Percentiles rank a stretch among this genome's conserved stretches.
These are phyloP conservation scores for Ascochyta koolunga DNA, from an alignment of 2,329 filamentous ascomycete genomes.

Conservation along the genomic window DNA sequence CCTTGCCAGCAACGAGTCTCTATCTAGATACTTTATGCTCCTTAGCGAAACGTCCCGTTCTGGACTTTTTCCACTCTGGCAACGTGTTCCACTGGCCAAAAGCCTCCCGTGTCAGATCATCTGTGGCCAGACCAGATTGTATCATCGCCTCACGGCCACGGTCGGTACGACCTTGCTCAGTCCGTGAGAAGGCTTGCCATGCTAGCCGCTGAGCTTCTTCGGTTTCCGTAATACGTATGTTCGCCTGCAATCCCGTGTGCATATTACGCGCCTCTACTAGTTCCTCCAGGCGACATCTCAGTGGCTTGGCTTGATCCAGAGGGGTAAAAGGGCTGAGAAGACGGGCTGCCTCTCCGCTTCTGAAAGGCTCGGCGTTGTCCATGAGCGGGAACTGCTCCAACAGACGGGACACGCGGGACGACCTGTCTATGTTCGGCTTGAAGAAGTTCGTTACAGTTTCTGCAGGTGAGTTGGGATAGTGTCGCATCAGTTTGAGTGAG, in stretches of 20 bases:
- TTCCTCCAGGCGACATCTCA: neutral
- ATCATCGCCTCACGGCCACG: constrained; percentile 25
- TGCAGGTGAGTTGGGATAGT: constrained; percentile 20
- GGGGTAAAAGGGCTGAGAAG: neutral
- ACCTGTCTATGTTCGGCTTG: constrained; percentile 26
- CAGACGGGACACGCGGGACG: constrained; percentile 19
- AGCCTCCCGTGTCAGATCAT: constrained; percentile 21
- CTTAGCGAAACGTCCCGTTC: constrained; percentile 21
- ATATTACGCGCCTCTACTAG: neutral
- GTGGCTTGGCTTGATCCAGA: neutral
- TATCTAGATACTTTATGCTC: neutral
- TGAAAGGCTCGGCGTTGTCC: neutral
- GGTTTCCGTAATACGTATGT: constrained; percentile 20
- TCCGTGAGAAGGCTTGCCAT: constrained; percentile 23
- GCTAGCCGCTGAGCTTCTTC: constrained; percentile 19
- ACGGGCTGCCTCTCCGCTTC: neutral
- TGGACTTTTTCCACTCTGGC: constrained; percentile 30
- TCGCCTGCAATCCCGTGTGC: constrained; percentile 10
- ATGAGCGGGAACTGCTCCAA: constrained; percentile 21
- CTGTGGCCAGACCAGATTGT: constrained; percentile 14
- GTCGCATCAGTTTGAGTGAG: constrained; percentile 31
- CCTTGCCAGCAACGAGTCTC: neutral
- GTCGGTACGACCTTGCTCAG: constrained; percentile 9
- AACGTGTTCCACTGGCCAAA: constrained; percentile 19
- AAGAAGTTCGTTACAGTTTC: constrained; percentile 13